These are phyloP conservation scores for Guyanaporus albipodus DNA, from an alignment of 768 basidiomycete genomes.

Conservation along the genomic window DNA sequence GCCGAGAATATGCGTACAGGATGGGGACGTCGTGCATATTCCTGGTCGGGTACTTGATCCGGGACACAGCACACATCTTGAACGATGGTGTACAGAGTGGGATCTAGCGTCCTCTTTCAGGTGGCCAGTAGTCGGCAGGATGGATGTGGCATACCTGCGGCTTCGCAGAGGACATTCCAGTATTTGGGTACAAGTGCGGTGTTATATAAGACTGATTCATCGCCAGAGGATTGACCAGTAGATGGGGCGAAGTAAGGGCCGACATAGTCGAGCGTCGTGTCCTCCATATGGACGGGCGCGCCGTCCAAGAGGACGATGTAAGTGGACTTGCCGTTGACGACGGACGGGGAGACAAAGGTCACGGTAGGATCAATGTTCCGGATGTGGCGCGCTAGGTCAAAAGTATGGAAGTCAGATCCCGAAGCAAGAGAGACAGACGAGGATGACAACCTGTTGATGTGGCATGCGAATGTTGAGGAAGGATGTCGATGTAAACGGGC, in stretches of 20 bases:
- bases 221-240: conserved; percentile 20
- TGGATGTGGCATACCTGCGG: conserved; percentile 41
- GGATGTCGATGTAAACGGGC: conserved; percentile 34
- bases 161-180: conserved; percentile 57
- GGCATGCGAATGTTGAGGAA: conserved; percentile 17
- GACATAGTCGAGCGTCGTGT: conserved; percentile 33
- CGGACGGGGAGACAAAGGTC: conserved; percentile 51
- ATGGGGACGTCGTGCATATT: conserved; percentile 20
- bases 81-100: conserved; percentile 59
- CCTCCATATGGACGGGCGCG: conserved; percentile 49
- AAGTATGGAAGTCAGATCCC: conserved; percentile 2
- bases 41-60: conserved; percentile 21
- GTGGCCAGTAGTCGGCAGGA: neutral
- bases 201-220: conserved; percentile 48
- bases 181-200: conserved; percentile 59
- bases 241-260: conserved; percentile 33
- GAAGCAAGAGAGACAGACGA: neutral
- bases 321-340: conserved; percentile 48
- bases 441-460: conserved; percentile 2
- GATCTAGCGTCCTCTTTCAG: conserved; percentile 43
- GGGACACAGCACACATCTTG: conserved; percentile 51
- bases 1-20: conserved; percentile 49
- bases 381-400: conserved; percentile 46
- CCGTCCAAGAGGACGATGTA: conserved; percentile 54
- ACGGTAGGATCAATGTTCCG: conserved; percentile 62